Evolutionary conservation across 73 alveolate species (phyloP).

Genomic region (Urostyla sp.): DNA sequence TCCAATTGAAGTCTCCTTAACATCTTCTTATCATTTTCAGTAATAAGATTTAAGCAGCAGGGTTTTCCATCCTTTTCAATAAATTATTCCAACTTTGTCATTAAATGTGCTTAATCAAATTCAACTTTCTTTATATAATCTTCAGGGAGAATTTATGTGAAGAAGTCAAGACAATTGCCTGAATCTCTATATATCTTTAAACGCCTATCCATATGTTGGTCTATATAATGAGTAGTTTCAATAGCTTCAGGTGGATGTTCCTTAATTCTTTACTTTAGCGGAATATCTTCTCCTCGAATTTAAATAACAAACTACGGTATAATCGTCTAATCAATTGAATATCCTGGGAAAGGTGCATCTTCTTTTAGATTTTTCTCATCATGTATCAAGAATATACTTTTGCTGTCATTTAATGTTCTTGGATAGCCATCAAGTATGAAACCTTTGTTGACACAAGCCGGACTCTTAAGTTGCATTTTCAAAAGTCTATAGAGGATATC

Average conservation of each 20-base stretch:
- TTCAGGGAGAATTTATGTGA: conserved; percentile 64
- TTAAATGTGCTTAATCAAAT: conserved; percentile 52
- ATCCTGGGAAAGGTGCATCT: conserved; percentile 44
- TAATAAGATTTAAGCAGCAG: conserved; percentile 67
- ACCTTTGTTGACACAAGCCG: conserved; percentile 86
- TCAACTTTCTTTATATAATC: conserved; percentile 66
- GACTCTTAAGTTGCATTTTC: conserved; percentile 65
- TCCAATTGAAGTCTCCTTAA: conserved; percentile 51
- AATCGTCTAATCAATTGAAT: neutral
- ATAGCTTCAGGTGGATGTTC: conserved; percentile 66
- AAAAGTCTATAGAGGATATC: conserved; percentile 68
- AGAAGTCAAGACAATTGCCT: conserved; percentile 72
- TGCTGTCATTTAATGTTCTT: conserved; percentile 71
- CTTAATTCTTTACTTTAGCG: conserved; percentile 74
- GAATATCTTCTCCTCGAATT: conserved; percentile 66
- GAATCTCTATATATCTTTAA: conserved; percentile 74
- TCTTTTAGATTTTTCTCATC: conserved; percentile 63
- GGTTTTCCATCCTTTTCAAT: conserved; percentile 75
- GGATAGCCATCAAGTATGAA: conserved; percentile 89
- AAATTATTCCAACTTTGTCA: conserved; percentile 60
- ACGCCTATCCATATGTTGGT: conserved; percentile 76
- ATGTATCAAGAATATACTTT: conserved; percentile 67
- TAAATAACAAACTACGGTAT: conserved; percentile 15
- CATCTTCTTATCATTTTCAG: conserved; percentile 63
- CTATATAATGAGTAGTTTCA: conserved; percentile 55